Evolutionary conservation across 805 yeast species (phyloP), one percentile per base, ranked within the genome.

Genomic region (Hyphopichia homilentoma): DNA sequence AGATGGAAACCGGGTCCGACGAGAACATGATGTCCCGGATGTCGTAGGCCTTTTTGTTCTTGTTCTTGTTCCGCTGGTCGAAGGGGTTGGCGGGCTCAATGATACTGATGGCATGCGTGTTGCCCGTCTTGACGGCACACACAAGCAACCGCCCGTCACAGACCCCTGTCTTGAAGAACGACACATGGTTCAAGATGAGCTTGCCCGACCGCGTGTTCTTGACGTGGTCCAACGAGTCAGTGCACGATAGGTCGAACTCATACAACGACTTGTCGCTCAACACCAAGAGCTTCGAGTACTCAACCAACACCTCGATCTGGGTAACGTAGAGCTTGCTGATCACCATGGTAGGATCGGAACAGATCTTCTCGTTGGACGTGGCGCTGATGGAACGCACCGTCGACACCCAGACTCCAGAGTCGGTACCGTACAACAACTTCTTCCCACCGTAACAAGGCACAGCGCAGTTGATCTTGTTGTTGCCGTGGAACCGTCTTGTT

Each of bases 371-470:
- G 29, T 66, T 67, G 6, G 73, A 63, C 0, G 68, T 62, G 32
- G 78, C 61, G 21, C 75, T 67, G 35, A 71, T 75, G 6, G 77
- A 74, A 26, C 74, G 56, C n/a, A 70, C 74, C 48, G 87, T 87
- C 27, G 93, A 78, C 28, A 87, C 76, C 68, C 83, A 93, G 3
- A 93, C 79, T 4, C 98, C 97, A 1, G 82, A 73, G 52, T 87
- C 95, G 0, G 97, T 88, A 26, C 97, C 97, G 50, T 85, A 89
- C 21, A 93, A 57, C 43, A 89, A 62, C 52, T 89, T 85, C 43
- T 95, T 75, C 14, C 97, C 97, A 33, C 96, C 96, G 52, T 93
- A 95, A 56, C 85, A 83, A 21, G 96, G 95, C 24, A 84, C 88
- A 18, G 88, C 90, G 65, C 97, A 88, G 52, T 86, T 88, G 47